Conservation (phyloP, 2,329 filamentous ascomycete genomes). For the Hirsutella thompsonii region DNA sequence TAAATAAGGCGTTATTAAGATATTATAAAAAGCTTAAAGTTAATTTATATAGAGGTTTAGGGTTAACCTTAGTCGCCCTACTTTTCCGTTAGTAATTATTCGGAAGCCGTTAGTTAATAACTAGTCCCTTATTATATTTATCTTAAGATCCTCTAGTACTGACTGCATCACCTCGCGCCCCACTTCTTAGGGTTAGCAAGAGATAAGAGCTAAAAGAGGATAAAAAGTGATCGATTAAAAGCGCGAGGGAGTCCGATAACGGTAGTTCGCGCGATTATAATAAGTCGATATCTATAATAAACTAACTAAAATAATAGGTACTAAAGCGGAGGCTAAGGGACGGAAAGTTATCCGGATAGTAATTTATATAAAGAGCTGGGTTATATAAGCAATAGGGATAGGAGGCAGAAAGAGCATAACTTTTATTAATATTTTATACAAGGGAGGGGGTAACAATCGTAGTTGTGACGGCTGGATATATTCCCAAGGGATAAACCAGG, state of each 20-base stretch:
- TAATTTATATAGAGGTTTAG: no score
- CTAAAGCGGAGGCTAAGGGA: not conserved
- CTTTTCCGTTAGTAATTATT: no score
- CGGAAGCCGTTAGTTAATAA: no score
- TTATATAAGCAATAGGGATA: slow-evolving; percentile 5
- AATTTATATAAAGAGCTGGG: not conserved
- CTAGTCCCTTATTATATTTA: no score
- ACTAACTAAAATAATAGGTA: slow-evolving; percentile 5
- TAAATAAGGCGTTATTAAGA: no score
- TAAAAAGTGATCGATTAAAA: not conserved
- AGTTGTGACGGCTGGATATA: slow-evolving; percentile 4
- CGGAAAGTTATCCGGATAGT: slow-evolving; percentile 6
- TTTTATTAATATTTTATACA: slow-evolving; percentile 7
- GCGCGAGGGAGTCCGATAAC: not conserved
- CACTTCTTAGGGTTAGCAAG: no score
- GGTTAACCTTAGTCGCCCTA: no score
- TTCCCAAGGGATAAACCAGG: no score
- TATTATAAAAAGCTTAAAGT: no score
- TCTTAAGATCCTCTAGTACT: no score
- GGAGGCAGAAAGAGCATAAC: slow-evolving; percentile 8
- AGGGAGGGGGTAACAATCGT: slow-evolving; percentile 3
- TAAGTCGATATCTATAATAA: not conserved
- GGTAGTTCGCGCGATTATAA: not conserved
- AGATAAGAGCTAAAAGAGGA: slow-evolving; percentile 2
- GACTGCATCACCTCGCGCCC: no score